Evolutionary conservation across 345 rosid species (phyloP), one percentile per base, ranked within the genome.

Genomic region (Rhizophora mangle): DNA sequence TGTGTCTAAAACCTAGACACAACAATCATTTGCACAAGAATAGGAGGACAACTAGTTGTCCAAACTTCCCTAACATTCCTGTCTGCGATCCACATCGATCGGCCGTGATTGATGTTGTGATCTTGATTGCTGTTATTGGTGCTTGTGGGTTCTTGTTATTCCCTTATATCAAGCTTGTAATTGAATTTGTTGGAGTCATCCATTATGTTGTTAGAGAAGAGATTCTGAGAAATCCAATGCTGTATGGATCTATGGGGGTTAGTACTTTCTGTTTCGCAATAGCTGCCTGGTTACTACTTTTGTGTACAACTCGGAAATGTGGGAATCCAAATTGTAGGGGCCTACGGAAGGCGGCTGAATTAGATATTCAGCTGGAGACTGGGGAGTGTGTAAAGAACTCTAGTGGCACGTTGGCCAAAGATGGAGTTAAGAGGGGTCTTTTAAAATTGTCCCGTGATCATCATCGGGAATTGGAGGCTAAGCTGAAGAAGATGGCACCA

Each of bases 291-390:
- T 71, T 78, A 59, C 81, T 88, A 52, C 77, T 93, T 60, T 36
- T 84, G 31, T 87, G 85, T 63, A 84, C 88, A 10, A 83, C 84
- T 37, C 77, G 86, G 76, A 89, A 74, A 81, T 94, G 98, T 32
- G 90, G 91, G 75, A 94, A 89, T 27, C 90, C 91, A 0, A 84
- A 82, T n/a, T 94, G 97, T 57, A 85, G 81, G 81, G 98, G 98
- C 3, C 82, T 91, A 60, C 85, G 91, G 72, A 89, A 85, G 72
- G 96, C 82, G 0, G 88, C 89, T 0, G 96, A 93, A 79, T 93
- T 93, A 24, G 97, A 93, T 82, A 91, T 93, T 70, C 96, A 91
- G 84, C 66, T 93, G 53, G 96, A 93, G 84, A 93, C 96, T 3
- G 97, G 91, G 81, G 92, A 93, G 67, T 84, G 96, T 72, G 86